Conservation (phyloP, 495 filamentous ascomycete species). For the Penicillium flavigenum region DNA sequence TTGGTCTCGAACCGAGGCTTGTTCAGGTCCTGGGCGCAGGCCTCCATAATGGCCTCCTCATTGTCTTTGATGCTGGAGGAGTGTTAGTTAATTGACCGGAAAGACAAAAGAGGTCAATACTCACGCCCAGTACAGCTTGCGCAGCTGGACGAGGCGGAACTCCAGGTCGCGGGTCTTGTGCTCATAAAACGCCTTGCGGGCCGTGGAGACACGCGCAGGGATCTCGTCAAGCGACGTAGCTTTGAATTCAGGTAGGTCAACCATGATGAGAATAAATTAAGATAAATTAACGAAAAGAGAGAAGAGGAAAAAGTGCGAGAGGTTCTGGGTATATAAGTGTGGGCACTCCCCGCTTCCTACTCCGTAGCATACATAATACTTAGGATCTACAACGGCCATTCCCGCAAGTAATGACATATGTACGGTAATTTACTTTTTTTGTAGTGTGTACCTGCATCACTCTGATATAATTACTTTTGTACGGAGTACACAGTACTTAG, state of each 20-base stretch:
- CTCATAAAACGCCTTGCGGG: constrained; percentile 65
- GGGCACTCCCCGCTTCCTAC: background rate
- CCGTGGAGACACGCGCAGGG: constrained; percentile 52
- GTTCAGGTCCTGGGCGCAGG: constrained; percentile 70
- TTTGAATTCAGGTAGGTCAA: constrained; percentile 56
- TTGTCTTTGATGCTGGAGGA: constrained; percentile 66
- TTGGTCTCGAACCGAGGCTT: constrained; percentile 70
- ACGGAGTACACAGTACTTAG: too few species aligned
- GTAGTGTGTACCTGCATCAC: background rate
- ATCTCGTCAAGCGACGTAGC: constrained; percentile 68
- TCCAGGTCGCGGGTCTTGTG: constrained; percentile 79
- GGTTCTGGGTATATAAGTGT: background rate
- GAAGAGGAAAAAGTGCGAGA: background rate
- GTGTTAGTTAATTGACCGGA: constrained; percentile 8
- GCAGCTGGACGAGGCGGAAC: constrained; percentile 80
- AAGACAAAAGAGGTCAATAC: constrained; percentile 10
- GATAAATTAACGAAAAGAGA: constrained; percentile 1
- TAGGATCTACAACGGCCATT: background rate
- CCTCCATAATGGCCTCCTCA: constrained; percentile 63
- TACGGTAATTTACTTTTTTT: background rate
- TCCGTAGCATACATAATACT: background rate
- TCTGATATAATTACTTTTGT: background rate
- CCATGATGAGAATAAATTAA: constrained; percentile 17
- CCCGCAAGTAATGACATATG: background rate
- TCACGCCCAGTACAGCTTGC: constrained; percentile 90